phyloP scores from a whole-genome alignment of 371 early-diverging fungal genomes.

The Lichtheimia ornata region DNA sequence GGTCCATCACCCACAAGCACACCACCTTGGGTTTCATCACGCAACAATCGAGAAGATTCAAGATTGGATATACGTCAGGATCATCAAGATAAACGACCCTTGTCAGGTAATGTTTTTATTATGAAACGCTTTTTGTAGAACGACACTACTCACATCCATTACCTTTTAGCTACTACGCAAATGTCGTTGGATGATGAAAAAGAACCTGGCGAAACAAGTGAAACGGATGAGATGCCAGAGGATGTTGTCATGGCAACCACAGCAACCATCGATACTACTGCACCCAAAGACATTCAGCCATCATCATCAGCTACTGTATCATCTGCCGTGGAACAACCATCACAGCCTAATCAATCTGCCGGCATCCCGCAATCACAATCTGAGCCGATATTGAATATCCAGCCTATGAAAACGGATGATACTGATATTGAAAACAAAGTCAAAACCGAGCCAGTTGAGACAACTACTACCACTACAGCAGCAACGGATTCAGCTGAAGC shows the following conservation, averaged over 20 bases:
- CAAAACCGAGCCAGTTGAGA: too few species aligned
- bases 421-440: too few species aligned
- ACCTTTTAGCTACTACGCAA: background rate
- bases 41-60: background rate
- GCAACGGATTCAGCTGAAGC: background rate
- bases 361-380: too few species aligned
- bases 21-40: constrained; percentile 2
- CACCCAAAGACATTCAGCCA: background rate
- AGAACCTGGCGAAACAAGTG: background rate
- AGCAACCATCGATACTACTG: background rate
- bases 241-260: constrained; percentile 1
- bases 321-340: background rate
- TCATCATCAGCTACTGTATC: background rate
- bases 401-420: too few species aligned
- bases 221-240: background rate
- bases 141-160: background rate
- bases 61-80: background rate
- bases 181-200: background rate
- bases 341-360: too few species aligned
- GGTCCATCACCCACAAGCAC: constrained; percentile 6
- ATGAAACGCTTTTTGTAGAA: background rate
- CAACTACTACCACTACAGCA: background rate
- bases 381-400: too few species aligned
- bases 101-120: background rate
- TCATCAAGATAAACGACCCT: background rate